phyloP scores from a whole-genome alignment of 805 yeast genomes.

The Candida patagonica region DNA sequence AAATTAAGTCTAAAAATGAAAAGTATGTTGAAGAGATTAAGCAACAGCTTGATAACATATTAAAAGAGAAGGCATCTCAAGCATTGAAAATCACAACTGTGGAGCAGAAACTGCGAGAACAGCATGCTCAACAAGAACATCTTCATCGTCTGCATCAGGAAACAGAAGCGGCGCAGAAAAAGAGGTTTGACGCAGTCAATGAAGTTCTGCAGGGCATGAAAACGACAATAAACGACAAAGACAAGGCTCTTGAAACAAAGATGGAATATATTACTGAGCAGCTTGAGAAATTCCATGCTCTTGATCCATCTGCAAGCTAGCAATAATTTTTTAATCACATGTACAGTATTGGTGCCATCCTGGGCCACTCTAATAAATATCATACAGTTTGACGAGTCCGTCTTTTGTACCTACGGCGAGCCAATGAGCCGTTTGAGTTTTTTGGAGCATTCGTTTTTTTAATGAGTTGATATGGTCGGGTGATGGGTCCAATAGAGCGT shows the following conservation, averaged over 20 bases:
- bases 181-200: constrained; percentile 14
- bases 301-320: neutral
- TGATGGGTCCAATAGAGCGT: no score
- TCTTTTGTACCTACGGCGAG: constrained; percentile 47
- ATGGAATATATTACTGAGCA: constrained; percentile 9
- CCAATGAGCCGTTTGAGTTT: constrained; percentile 18
- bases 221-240: constrained; percentile 11
- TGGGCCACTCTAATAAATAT: constrained; percentile 11
- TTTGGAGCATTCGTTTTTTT: constrained; percentile 4
- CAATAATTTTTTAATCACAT: neutral
- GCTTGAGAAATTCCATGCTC: constrained; percentile 9
- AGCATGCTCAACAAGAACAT: constrained; percentile 9
- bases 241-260: constrained; percentile 9
- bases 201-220: constrained; percentile 13
- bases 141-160: constrained; percentile 9
- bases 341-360: neutral
- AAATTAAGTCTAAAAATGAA: constrained; percentile 51
- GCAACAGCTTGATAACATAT: constrained; percentile 7
- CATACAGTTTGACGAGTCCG: constrained; percentile 40
- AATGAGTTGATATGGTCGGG: no score
- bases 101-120: constrained; percentile 15
- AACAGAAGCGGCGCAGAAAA: constrained; percentile 8
- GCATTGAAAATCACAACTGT: constrained; percentile 11
- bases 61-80: constrained; percentile 11
- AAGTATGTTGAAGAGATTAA: constrained; percentile 36